Conservation (phyloP, 169 alveolate species). For the Plasmodium yoelii region DNA sequence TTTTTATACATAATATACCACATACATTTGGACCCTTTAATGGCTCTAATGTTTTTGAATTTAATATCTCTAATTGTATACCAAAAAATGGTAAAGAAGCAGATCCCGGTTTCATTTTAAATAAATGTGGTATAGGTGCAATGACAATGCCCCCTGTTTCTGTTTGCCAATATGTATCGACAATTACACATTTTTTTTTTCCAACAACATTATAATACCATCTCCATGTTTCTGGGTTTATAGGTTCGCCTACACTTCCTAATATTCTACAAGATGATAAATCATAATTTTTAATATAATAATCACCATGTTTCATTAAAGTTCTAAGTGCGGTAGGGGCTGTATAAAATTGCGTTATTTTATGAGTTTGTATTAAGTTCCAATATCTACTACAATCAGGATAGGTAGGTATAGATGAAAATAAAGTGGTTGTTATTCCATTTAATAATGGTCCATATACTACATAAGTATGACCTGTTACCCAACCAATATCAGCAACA, state of each 20-base stretch:
- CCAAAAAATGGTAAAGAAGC: constrained; percentile 92
- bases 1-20: constrained; percentile 90
- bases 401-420: constrained; percentile 95
- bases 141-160: constrained; percentile 96
- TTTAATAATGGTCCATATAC: constrained; percentile 96
- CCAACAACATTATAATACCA: constrained; percentile 92
- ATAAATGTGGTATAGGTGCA: constrained; percentile 94
- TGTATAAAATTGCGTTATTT: constrained; percentile 94
- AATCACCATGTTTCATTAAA: constrained; percentile 89
- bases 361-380: constrained; percentile 89
- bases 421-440: constrained; percentile 94
- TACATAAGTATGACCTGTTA: constrained; percentile 97
- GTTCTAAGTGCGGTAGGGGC: constrained; percentile 98
- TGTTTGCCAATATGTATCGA: constrained; percentile 98
- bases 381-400: constrained; percentile 95
- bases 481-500: constrained; percentile 99
- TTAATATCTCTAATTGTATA: constrained; percentile 90
- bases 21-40: constrained; percentile 83
- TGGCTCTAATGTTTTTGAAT: constrained; percentile 91
- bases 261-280: constrained; percentile 83
- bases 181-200: constrained; percentile 87
- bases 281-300: constrained; percentile 82
- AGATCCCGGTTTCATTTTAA: constrained; percentile 94
- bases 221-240: constrained; percentile 95
- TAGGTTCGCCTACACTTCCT: constrained; percentile 95